These are phyloP conservation scores for Iris pallida DNA, from an alignment of 116 monocot species.

Conservation along the genomic window DNA sequence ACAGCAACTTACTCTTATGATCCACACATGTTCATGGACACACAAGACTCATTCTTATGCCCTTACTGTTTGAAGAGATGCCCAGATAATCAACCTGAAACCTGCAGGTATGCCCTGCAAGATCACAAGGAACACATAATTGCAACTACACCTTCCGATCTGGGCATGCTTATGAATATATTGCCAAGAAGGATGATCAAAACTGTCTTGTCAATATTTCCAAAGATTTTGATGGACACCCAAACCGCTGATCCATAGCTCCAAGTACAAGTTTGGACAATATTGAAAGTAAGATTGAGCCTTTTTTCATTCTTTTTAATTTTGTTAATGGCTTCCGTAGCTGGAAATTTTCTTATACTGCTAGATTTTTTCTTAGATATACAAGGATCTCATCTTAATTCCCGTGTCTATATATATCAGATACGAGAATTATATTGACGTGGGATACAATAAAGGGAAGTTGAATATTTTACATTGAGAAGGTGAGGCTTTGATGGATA, in stretches of 20 bases:
- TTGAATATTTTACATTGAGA: conserved; percentile 92
- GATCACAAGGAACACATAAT: no score
- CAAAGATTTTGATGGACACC: conserved; percentile 96
- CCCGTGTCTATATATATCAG: conserved; percentile 27
- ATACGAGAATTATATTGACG: conserved; percentile 94
- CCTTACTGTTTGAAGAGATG: no score
- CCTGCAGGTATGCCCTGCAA: no score
- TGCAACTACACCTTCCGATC: no score
- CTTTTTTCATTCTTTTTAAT: conserved; percentile 13
- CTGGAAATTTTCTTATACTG: background rate
- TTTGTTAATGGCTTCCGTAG: background rate
- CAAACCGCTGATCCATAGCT: conserved; percentile 84
- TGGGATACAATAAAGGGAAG: conserved; percentile 97
- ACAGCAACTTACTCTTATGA: no score
- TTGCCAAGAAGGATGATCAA: no score
- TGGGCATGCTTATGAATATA: no score
- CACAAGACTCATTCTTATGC: no score
- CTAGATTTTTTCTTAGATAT: background rate
- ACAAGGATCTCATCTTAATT: background rate
- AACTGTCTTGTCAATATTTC: conserved; percentile 97
- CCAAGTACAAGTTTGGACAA: conserved; percentile 81
- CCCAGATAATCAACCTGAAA: no score
- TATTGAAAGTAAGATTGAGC: conserved; percentile 74
- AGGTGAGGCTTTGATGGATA: conserved; percentile 68
- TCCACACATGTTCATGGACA: no score